Conservation (phyloP, 495 filamentous ascomycete genomes). For the Cryomyces minteri region DNA sequence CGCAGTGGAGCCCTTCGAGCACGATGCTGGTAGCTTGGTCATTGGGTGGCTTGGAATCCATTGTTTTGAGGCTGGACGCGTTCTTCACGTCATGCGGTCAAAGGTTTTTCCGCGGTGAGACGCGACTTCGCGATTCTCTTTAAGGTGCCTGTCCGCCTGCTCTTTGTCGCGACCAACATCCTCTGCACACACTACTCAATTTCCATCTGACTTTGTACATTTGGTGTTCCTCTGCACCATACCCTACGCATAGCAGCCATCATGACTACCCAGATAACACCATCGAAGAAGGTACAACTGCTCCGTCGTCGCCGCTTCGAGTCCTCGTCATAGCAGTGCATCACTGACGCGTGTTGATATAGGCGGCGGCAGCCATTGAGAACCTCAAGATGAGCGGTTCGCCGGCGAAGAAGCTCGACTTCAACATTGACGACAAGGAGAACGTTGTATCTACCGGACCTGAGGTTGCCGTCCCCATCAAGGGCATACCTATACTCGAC, state of each 20-base stretch:
- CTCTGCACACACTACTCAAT: too few relatives aligned
- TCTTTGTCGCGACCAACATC: too few relatives aligned
- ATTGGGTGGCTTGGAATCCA: too few relatives aligned
- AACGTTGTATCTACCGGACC: slow-evolving; percentile 41
- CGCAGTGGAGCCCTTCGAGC: too few relatives aligned
- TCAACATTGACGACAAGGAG: slow-evolving; percentile 59
- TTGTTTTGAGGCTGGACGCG: too few relatives aligned
- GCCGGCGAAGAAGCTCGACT: slow-evolving; percentile 75
- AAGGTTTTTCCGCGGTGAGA: too few relatives aligned
- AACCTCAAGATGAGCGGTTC: slow-evolving; percentile 81
- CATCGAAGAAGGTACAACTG: slow-evolving; percentile 12
- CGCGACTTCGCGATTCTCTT: too few relatives aligned
- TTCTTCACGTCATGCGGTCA: too few relatives aligned
- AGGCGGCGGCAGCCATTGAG: slow-evolving; percentile 75
- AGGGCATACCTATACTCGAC: slow-evolving; percentile 31
- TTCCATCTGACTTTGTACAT: too few relatives aligned
- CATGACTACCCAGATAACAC: slow-evolving; percentile 7
- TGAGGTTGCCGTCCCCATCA: slow-evolving; percentile 32
- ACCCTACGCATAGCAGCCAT: background rate
- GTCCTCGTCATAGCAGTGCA: background rate
- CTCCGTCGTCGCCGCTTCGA: slow-evolving; percentile 2
- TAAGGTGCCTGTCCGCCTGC: too few relatives aligned
- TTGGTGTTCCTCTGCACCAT: too few relatives aligned
- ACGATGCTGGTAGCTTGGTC: too few relatives aligned
- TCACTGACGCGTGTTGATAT: slow-evolving; percentile 3